Percentiles rank a stretch among this genome's conserved stretches.
Conservation (phyloP, 2,329 filamentous ascomycete genomes). For the Alternaria sp. region DNA sequence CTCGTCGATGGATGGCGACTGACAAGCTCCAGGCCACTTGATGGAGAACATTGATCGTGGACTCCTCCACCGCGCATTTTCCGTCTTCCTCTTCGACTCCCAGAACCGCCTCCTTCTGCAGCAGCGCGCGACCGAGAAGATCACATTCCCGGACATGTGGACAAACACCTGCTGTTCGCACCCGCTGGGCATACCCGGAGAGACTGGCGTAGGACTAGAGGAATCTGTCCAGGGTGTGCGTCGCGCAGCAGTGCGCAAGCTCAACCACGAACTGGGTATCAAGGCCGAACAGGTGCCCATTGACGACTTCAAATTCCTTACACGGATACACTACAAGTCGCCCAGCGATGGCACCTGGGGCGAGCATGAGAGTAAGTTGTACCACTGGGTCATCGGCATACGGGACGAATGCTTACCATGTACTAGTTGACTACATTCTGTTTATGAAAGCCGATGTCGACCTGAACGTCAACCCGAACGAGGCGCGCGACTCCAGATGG, state of each 20-base stretch:
- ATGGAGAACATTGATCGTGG: conserved; percentile 99
- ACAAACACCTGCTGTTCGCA: conserved; percentile 99
- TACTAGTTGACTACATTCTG: conserved; percentile 91
- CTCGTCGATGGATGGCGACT: conserved; percentile 4
- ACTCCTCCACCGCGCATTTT: conserved; percentile 95
- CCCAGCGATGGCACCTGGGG: conserved; percentile 98
- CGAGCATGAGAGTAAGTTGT: conserved; percentile 87
- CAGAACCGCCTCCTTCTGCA: conserved; percentile 92
- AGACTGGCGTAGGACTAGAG: conserved; percentile 83
- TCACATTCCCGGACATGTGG: conserved; percentile 99
- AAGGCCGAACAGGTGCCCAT: conserved; percentile 85
- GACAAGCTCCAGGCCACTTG: conserved; percentile 73
- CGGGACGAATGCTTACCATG: conserved; percentile 25
- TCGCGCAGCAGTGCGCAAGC: conserved; percentile 88
- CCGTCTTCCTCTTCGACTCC: conserved; percentile 95
- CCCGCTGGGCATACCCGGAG: conserved; percentile 86
- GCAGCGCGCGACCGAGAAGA: conserved; percentile 95
- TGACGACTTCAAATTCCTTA: conserved; percentile 91
- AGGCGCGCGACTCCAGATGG: conserved; percentile 84
- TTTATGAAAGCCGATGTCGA: conserved; percentile 92
- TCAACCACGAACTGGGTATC: conserved; percentile 95
- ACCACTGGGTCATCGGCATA: not conserved
- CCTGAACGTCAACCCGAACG: conserved; percentile 81
- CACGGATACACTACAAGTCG: conserved; percentile 97
- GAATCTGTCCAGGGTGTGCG: conserved; percentile 86